Base-by-base conservation (phyloP, 306 rosid genomes). In the Prunus fruticosa region DNA sequence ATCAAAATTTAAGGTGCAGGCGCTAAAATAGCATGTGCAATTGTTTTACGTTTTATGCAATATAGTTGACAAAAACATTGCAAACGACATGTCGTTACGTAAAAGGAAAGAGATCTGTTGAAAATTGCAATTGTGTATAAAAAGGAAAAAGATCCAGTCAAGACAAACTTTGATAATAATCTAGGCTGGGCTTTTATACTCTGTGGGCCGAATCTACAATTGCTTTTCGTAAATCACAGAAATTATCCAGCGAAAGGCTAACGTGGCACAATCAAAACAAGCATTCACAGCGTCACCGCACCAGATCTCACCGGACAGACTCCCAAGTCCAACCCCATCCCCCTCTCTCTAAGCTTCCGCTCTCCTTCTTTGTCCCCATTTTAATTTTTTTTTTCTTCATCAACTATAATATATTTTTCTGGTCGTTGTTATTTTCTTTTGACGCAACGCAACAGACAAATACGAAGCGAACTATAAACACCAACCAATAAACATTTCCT, bases 391-490 rank as follows among this genome's bases (percentile, higher is more conserved):
- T 64, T 64, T 64, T 19, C 1, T 14, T 6, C 14, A 16, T 64
- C 25, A 19, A 34, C 49, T 4, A 11, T 3, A 62, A 62, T 3
- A 14, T 63, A 30, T 30, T 62, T 25, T 23, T 60, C 5, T 23
- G 6, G 8, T 69, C 27, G 62, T n/a, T 45, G n/a, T 60, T 41
- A 47, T 47, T 75, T 49, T 54, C 34, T n/a, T 49, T 75, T 66
- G 9, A 64, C 72, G 62, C 71, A 49, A 64, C 72, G 62, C 71
- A 30, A 64, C 25, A 45, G 80, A 67, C 73, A 76, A 66, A 56
- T 16, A 56, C 74, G 57, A 41, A 57, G 34, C 16, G 11, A 56
- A 28, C 58, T 53, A 67, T 23, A 67, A 69, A 64, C 73, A 2
- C 64, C 71, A 66, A 65, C 71, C 46, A 20, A 69, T 34, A 52